These are phyloP conservation scores for Leccinum uliginosum DNA, from an alignment of 768 basidiomycete genomes.

Conservation along the genomic window DNA sequence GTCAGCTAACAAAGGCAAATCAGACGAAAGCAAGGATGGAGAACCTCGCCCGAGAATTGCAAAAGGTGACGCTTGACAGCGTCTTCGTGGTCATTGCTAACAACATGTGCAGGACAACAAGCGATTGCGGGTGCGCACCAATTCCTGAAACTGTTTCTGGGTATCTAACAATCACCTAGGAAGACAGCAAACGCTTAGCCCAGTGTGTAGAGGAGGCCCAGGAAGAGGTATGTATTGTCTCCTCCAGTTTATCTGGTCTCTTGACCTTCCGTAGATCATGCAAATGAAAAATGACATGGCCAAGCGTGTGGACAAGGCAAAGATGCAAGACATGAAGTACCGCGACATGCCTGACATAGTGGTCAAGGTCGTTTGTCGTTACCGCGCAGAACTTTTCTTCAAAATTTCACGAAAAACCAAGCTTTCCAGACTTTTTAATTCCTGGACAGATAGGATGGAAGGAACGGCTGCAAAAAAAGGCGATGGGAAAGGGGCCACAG, in stretches of 20 bases:
- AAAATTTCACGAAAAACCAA: slow-evolving; percentile 91
- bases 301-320: slow-evolving; percentile 74
- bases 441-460: slow-evolving; percentile 91
- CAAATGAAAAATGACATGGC: slow-evolving; percentile 83
- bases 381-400: slow-evolving; percentile 89
- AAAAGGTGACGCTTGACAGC: slow-evolving; percentile 54
- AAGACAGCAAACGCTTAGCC: slow-evolving; percentile 78
- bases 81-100: slow-evolving; percentile 15
- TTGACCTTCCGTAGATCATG: slow-evolving; percentile 45
- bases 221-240: slow-evolving; percentile 55
- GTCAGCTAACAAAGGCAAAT: slow-evolving; percentile 82
- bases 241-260: neutral
- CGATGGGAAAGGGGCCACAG: slow-evolving; percentile 29
- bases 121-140: slow-evolving; percentile 63
- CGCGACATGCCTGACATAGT: slow-evolving; percentile 88
- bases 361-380: slow-evolving; percentile 83
- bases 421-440: slow-evolving; percentile 74
- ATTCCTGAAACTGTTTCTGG: slow-evolving; percentile 2
- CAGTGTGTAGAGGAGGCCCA: slow-evolving; percentile 83
- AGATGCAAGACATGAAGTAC: slow-evolving; percentile 74
- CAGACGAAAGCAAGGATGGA: slow-evolving; percentile 89
- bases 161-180: slow-evolving; percentile 42
- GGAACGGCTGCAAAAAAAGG: slow-evolving; percentile 45
- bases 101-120: slow-evolving; percentile 70
- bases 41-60: slow-evolving; percentile 81